phyloP scores from a whole-genome alignment of 169 alveolate species.

The Eimeria tenella region DNA sequence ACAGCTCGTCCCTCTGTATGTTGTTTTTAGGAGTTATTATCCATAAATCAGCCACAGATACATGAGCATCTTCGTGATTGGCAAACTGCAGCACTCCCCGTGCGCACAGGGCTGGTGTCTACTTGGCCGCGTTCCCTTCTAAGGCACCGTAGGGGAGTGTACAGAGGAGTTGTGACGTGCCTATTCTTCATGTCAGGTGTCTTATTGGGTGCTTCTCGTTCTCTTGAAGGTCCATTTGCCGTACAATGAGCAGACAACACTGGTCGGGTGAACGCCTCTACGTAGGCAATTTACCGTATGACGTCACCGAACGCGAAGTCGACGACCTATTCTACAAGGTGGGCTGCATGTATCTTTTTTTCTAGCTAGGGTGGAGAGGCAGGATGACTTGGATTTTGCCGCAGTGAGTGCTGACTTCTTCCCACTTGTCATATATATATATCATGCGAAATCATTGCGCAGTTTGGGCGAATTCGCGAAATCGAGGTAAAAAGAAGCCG shows the following conservation, averaged over 20 bases:
- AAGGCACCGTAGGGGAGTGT: background rate
- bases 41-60: background rate
- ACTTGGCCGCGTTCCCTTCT: background rate
- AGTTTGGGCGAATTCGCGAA: constrained; percentile 87
- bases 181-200: background rate
- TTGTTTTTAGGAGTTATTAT: background rate
- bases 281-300: constrained; percentile 61
- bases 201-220: background rate
- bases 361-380: too few species aligned
- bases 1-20: background rate
- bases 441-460: constrained; percentile 34
- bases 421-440: too few species aligned
- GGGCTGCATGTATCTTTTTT: background rate
- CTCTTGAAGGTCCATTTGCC: background rate
- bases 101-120: too few species aligned
- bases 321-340: constrained; percentile 70
- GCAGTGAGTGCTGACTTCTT: too few species aligned
- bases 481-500: constrained; percentile 85
- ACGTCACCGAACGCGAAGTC: constrained; percentile 48
- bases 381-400: too few species aligned
- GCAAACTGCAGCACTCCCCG: background rate
- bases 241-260: constrained; percentile 57
- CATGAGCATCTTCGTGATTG: constrained; percentile 22
- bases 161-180: background rate
- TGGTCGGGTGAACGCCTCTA: constrained; percentile 42